Base-by-base conservation (phyloP, 768 basidiomycete species). In the Trametes sanguinea region DNA sequence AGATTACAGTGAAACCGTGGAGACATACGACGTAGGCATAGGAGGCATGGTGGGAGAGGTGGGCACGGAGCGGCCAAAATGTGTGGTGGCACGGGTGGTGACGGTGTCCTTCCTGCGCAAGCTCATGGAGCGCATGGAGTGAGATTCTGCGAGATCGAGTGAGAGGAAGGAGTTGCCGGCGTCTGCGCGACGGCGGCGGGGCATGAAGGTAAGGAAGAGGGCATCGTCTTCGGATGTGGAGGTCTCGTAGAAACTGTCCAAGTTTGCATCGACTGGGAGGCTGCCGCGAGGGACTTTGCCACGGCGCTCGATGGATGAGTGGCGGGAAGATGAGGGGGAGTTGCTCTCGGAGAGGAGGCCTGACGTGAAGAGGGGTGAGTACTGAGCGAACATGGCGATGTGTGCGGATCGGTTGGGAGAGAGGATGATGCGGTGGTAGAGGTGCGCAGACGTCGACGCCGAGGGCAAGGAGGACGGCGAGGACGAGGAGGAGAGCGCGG, bases 361-460 rank as follows among this genome's bases (percentile, higher is more conserved):
- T 4, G 80, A 82, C 4, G 83, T 88, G 81, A 88, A 88, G 74
- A 88, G 83, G 45, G 84, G 80, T 0, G 85, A 86, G 66, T 88
- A 87, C 68, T 71, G 61, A 76, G 81, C 22, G 79, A 82, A 73
- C 76, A 72, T 70, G 33, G 50, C 22, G 47, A 37, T 37, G 32
- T 7, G 17, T 33, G 56, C 17, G 45, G 16, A 43, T 6, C 5
- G 22, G n/a, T 29, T 13, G 11, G 22, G 43, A 22, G 27, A 43
- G 42, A 29, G 16, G 9, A 35, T 10, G 37, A 10, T 22, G 29
- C 33, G 2, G 27, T 2, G 2, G 53, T 2, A n/a, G 37, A 39
- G 44, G 54, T 55, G 22, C 13, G 43, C 2, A 47, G 46, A 44
- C 30, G 51, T 40, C 33, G 56, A 32, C 56, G 62, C 44, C 56